Conservation (phyloP, 2,329 filamentous ascomycete genomes). For the Chrysosporium keratinophilum region DNA sequence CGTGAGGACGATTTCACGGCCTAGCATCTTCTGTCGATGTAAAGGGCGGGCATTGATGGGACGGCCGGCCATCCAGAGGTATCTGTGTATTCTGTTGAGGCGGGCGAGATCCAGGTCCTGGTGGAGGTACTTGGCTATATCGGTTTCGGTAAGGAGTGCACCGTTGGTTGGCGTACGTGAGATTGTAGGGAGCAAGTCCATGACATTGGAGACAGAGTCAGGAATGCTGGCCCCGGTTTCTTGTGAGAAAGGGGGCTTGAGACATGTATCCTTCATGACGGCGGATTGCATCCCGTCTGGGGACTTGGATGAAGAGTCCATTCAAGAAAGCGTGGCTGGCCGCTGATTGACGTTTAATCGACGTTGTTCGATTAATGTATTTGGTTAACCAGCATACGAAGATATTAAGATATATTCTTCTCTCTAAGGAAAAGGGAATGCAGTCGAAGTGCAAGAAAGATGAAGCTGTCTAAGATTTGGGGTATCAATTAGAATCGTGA, state of each 20-base stretch:
- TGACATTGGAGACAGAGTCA: not conserved
- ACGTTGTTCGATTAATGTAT: too few species aligned
- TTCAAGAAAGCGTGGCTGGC: not conserved
- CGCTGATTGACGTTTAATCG: too few species aligned
- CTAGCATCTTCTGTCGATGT: conserved; percentile 19
- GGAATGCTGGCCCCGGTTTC: not conserved
- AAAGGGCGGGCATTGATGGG: conserved; percentile 20
- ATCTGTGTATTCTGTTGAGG: conserved; percentile 20
- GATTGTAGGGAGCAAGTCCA: conserved; percentile 11
- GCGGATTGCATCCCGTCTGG: not conserved
- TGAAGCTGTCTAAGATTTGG: too few species aligned
- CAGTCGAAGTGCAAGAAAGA: too few species aligned
- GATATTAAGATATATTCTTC: too few species aligned
- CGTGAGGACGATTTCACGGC: conserved; percentile 19
- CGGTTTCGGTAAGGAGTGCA: conserved; percentile 12
- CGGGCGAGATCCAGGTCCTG: conserved; percentile 12
- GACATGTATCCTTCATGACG: not conserved
- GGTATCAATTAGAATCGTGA: too few species aligned
- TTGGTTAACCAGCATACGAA: too few species aligned
- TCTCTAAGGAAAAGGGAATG: too few species aligned
- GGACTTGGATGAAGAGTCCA: not conserved
- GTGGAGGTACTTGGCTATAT: conserved; percentile 9
- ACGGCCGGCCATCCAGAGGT: conserved; percentile 23
- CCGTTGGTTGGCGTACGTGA: conserved; percentile 2
- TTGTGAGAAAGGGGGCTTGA: conserved; percentile 3